phyloP scores from a whole-genome alignment of 345 rosid species.

The Hypericum androsaemum region DNA sequence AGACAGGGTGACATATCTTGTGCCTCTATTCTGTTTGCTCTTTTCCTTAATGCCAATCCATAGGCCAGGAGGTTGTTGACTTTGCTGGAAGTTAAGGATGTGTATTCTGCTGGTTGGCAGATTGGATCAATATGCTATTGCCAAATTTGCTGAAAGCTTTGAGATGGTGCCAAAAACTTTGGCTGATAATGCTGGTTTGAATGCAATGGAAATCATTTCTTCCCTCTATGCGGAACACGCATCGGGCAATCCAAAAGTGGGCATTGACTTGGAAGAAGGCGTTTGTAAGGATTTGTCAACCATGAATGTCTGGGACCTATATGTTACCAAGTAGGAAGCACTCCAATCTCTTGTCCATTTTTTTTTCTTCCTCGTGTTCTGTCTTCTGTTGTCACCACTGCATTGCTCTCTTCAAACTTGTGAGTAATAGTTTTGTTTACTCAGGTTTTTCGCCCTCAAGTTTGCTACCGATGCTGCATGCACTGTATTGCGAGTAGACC shows the following conservation, averaged over 20 bases:
- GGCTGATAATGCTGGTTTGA: constrained; percentile 94
- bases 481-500: constrained; percentile 94
- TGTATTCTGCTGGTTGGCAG: constrained; percentile 32
- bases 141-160: constrained; percentile 94
- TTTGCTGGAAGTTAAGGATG: neutral
- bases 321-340: constrained; percentile 61
- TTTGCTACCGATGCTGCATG: constrained; percentile 96
- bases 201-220: constrained; percentile 90
- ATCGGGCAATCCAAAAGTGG: constrained; percentile 77
- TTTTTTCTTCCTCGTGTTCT: neutral
- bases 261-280: constrained; percentile 81
- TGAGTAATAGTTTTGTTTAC: neutral
- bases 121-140: constrained; percentile 88
- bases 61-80: neutral
- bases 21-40: neutral
- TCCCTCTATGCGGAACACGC: constrained; percentile 87
- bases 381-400: neutral
- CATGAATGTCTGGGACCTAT: constrained; percentile 75
- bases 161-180: constrained; percentile 89
- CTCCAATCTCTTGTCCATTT: neutral
- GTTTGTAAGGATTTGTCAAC: constrained; percentile 63
- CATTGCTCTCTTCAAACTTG: neutral
- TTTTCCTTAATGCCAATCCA: neutral
- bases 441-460: constrained; percentile 81
- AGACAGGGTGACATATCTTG: constrained; percentile 57